phyloP scores from a whole-genome alignment of 805 yeast genomes.

The Candida schatavii region DNA sequence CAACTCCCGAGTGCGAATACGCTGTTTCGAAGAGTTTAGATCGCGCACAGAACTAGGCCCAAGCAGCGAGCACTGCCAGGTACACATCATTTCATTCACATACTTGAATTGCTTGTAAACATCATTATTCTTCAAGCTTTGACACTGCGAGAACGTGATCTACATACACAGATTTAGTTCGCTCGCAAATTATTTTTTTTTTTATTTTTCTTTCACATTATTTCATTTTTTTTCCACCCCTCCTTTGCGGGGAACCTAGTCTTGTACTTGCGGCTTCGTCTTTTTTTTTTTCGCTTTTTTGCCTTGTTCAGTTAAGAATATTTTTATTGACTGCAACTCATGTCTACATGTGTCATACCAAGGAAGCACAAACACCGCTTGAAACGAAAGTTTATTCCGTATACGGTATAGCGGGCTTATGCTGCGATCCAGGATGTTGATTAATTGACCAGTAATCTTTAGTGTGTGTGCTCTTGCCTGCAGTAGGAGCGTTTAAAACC shows the following conservation, averaged over 20 bases:
- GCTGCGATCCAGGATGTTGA: not conserved
- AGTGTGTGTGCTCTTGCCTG: not conserved
- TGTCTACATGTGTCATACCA: not conserved
- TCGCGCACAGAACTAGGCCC: no score
- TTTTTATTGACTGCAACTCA: no score
- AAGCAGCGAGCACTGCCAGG: no score
- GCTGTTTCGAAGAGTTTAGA: no score
- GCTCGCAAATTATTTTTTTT: not conserved
- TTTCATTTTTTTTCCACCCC: not conserved
- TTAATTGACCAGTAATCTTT: not conserved
- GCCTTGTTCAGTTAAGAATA: slow-evolving; percentile 2
- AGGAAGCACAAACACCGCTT: not conserved
- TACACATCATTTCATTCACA: no score
- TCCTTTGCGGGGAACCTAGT: not conserved
- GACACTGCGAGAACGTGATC: no score
- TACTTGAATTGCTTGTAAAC: no score
- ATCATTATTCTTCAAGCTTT: no score
- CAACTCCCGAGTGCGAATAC: no score
- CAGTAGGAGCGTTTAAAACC: not conserved
- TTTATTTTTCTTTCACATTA: not conserved
- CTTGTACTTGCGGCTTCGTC: not conserved
- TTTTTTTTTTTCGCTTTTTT: not conserved
- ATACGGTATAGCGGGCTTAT: not conserved
- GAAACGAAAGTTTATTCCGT: not conserved
- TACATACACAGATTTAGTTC: no score